Percentiles rank a stretch among this genome's conserved stretches.
These are phyloP conservation scores for Vavraia culicis DNA, from an alignment of 371 early-diverging fungal genomes.

Conservation along the genomic window DNA sequence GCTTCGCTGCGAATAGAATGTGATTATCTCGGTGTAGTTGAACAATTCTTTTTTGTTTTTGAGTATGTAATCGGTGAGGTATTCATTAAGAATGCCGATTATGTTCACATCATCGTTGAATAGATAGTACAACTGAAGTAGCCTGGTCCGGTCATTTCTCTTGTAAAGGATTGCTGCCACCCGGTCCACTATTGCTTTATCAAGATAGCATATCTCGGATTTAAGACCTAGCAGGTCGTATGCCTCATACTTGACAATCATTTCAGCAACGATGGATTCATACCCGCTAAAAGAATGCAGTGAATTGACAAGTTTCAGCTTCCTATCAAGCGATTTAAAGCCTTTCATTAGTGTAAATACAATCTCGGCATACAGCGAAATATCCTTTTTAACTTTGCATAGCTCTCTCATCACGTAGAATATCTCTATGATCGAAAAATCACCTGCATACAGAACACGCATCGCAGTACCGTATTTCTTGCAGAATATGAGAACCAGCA, in stretches of 20 bases:
- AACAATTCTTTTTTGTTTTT: slow-evolving; percentile 2
- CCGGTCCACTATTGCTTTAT: slow-evolving; percentile 5
- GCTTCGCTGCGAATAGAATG: no score
- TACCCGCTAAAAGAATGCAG: slow-evolving; percentile 16
- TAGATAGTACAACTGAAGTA: slow-evolving; percentile 24
- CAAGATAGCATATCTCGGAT: slow-evolving; percentile 1
- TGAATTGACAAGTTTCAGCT: slow-evolving; percentile 21
- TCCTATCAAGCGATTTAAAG: slow-evolving; percentile 8
- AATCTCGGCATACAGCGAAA: slow-evolving; percentile 26
- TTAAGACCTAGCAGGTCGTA: slow-evolving; percentile 22
- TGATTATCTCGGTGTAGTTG: no score
- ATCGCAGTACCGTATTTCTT: slow-evolving; percentile 22
- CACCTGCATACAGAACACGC: slow-evolving; percentile 12
- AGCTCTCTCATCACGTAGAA: slow-evolving; percentile 25
- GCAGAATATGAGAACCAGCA: slow-evolving; percentile 25
- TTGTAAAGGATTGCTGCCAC: slow-evolving; percentile 17
- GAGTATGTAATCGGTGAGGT: slow-evolving; percentile 24
- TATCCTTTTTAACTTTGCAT: slow-evolving; percentile 8
- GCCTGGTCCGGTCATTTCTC: slow-evolving; percentile 19
- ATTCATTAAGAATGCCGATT: slow-evolving; percentile 17
- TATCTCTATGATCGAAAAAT: slow-evolving; percentile 13
- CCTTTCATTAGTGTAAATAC: slow-evolving; percentile 18
- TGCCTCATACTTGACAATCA: slow-evolving; percentile 28
- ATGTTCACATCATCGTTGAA: slow-evolving; percentile 15
- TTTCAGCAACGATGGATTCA: slow-evolving; percentile 18